Percentiles rank a stretch among this genome's conserved stretches.
Evolutionary conservation across 495 filamentous ascomycete genomes (phyloP).

Genomic region (Annulohypoxylon nitens): DNA sequence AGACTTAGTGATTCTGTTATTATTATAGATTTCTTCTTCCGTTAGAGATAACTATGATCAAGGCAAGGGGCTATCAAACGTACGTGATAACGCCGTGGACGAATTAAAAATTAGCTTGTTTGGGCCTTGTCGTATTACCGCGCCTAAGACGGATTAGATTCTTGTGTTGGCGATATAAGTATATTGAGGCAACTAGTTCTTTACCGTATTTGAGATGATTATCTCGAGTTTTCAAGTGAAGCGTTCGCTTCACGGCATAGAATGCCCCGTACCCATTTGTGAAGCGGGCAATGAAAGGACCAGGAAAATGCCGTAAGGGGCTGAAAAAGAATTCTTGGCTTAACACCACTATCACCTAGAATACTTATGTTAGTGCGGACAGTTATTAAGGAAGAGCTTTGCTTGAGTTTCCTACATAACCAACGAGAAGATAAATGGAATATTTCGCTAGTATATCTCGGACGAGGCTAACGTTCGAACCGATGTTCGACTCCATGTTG

Average conservation of each 20-base stretch:
- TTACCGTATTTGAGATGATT: slow-evolving; percentile 36
- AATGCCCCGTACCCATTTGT: slow-evolving; percentile 26
- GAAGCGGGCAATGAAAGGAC: slow-evolving; percentile 19
- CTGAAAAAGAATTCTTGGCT: not conserved
- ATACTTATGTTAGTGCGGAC: too few species aligned
- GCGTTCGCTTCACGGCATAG: slow-evolving; percentile 12
- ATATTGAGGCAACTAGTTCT: not conserved
- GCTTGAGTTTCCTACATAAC: too few species aligned
- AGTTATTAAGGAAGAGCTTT: too few species aligned
- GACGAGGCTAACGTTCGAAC: too few species aligned
- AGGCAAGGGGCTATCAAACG: slow-evolving; percentile 10
- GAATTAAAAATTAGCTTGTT: slow-evolving; percentile 44
- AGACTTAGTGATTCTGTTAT: slow-evolving; percentile 27
- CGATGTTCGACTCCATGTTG: too few species aligned
- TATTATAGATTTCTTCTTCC: slow-evolving; percentile 24
- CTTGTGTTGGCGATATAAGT: too few species aligned
- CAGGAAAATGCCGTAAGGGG: slow-evolving; percentile 30
- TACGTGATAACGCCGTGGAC: slow-evolving; percentile 35
- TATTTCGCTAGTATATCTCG: too few species aligned
- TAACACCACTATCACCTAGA: too few species aligned
- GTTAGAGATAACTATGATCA: not conserved
- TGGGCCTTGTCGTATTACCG: slow-evolving; percentile 39
- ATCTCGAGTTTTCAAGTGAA: slow-evolving; percentile 27
- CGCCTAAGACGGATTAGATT: slow-evolving; percentile 12
- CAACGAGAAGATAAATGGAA: too few species aligned